Percentiles rank a stretch among this genome's conserved stretches.
Conservation (phyloP, 805 yeast species). For the Debaryomyces prosopidis region DNA sequence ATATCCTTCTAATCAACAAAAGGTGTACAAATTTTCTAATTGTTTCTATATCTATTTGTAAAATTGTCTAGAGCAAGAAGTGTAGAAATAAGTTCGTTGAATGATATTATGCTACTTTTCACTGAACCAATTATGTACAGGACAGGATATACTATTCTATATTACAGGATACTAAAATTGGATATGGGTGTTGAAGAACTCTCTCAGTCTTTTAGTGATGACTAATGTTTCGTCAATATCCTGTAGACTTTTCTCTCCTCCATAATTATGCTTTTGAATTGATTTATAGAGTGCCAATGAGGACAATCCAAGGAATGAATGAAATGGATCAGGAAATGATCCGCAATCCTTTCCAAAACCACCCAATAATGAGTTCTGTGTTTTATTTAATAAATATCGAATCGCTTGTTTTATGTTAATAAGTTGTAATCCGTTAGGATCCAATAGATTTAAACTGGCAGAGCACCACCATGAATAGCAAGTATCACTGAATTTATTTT, state of each 20-base stretch:
- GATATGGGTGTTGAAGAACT: conserved; percentile 5
- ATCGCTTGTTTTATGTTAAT: conserved; percentile 35
- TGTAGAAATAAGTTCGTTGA: too few relatives aligned
- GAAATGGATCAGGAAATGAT: conserved; percentile 70
- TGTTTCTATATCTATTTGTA: too few relatives aligned
- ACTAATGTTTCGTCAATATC: conserved; percentile 29
- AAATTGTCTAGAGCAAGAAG: too few relatives aligned
- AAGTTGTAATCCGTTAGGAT: conserved; percentile 20
- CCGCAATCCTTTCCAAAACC: conserved; percentile 74
- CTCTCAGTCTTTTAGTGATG: conserved; percentile 17
- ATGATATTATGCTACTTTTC: neutral
- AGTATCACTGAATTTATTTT: conserved; percentile 81
- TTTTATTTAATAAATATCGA: conserved; percentile 48
- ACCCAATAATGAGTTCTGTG: conserved; percentile 67
- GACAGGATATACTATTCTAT: neutral
- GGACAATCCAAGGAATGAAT: conserved; percentile 62
- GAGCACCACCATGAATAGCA: conserved; percentile 87
- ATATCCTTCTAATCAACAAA: too few relatives aligned
- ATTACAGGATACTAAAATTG: neutral
- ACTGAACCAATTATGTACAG: neutral
- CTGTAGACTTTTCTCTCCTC: conserved; percentile 10
- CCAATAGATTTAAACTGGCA: conserved; percentile 54
- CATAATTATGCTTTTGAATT: conserved; percentile 3
- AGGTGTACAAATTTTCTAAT: too few relatives aligned
- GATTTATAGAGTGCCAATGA: conserved; percentile 19